Percentiles rank a stretch among this genome's conserved stretches.
phyloP scores from a whole-genome alignment of 495 filamentous ascomycete genomes.

The Aspergillus affinis region DNA sequence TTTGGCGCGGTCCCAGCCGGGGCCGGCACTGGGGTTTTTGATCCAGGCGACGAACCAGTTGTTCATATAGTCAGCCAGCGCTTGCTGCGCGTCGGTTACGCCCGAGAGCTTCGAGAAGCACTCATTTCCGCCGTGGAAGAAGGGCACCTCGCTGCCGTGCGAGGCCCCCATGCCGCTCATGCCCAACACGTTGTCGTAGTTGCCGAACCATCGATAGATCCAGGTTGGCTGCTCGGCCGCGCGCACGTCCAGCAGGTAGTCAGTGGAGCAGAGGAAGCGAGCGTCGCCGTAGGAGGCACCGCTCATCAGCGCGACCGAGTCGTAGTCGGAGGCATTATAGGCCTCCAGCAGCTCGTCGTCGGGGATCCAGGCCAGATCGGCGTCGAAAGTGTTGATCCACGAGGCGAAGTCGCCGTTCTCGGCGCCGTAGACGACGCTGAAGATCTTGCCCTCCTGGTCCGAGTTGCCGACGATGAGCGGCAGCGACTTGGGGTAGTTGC shows the following conservation, averaged over 20 bases:
- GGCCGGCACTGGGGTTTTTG: conserved; percentile 24
- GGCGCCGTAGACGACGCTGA: conserved; percentile 21
- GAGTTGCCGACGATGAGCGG: conserved; percentile 31
- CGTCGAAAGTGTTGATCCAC: conserved; percentile 28
- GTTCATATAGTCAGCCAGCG: conserved; percentile 27
- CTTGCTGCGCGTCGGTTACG: conserved; percentile 23
- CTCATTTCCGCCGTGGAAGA: conserved; percentile 32
- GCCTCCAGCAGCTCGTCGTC: conserved; percentile 18
- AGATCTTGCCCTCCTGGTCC: conserved; percentile 26
- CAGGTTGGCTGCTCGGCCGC: conserved; percentile 23
- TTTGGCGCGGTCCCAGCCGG: conserved; percentile 22
- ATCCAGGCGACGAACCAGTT: conserved; percentile 29
- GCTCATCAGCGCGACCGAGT: conserved; percentile 26
- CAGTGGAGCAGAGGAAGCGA: conserved; percentile 27
- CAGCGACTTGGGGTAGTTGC: conserved; percentile 23
- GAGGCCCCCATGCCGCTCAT: conserved; percentile 21
- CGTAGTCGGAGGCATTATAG: conserved; percentile 23
- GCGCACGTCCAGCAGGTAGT: conserved; percentile 24
- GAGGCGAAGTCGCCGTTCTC: conserved; percentile 27
- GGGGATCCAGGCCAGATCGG: conserved; percentile 24
- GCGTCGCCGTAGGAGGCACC: conserved; percentile 30
- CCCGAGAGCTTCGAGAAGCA: conserved; percentile 21
- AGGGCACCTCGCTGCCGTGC: conserved; percentile 30
- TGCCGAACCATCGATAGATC: conserved; percentile 30
- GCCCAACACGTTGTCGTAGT: conserved; percentile 24